Conservation (phyloP, 2,329 filamentous ascomycete genomes). For the Lecanicillium sp. region DNA sequence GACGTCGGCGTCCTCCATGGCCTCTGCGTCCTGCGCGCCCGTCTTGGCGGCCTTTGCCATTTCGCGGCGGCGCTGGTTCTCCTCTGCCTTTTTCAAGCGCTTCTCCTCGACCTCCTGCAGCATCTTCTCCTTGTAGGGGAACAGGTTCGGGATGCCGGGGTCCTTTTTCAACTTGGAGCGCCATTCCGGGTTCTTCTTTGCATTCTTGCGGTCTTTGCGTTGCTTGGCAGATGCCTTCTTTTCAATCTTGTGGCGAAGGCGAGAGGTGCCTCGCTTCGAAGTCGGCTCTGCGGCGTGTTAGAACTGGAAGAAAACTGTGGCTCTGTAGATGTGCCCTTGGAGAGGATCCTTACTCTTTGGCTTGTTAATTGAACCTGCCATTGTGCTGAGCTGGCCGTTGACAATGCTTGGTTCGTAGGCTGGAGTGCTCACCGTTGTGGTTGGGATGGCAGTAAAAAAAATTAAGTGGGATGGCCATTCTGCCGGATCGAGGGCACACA, state of each 20-base stretch:
- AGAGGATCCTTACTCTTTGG: slow-evolving; percentile 38
- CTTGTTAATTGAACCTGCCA: slow-evolving; percentile 49
- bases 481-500: slow-evolving; percentile 22
- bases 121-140: slow-evolving; percentile 95
- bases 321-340: too few species aligned
- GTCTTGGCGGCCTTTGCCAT: slow-evolving; percentile 61
- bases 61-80: slow-evolving; percentile 62
- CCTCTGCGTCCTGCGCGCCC: slow-evolving; percentile 29
- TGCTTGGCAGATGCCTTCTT: slow-evolving; percentile 89
- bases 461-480: slow-evolving; percentile 30
- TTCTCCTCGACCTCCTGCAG: slow-evolving; percentile 91
- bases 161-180: slow-evolving; percentile 93
- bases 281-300: slow-evolving; percentile 61
- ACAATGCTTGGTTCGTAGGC: slow-evolving; percentile 13
- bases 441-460: slow-evolving; percentile 22
- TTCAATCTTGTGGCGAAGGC: slow-evolving; percentile 90
- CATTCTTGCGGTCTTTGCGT: slow-evolving; percentile 77
- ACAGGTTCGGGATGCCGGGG: slow-evolving; percentile 92
- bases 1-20: slow-evolving; percentile 32
- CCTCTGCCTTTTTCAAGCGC: slow-evolving; percentile 72
- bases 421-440: slow-evolving; percentile 7
- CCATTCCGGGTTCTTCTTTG: slow-evolving; percentile 98
- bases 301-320: background rate
- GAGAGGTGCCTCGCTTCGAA: slow-evolving; percentile 86
- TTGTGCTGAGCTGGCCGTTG: slow-evolving; percentile 20